phyloP scores from a whole-genome alignment of 2,329 filamentous ascomycete genomes.

The Ophioceras dolichostomum region DNA sequence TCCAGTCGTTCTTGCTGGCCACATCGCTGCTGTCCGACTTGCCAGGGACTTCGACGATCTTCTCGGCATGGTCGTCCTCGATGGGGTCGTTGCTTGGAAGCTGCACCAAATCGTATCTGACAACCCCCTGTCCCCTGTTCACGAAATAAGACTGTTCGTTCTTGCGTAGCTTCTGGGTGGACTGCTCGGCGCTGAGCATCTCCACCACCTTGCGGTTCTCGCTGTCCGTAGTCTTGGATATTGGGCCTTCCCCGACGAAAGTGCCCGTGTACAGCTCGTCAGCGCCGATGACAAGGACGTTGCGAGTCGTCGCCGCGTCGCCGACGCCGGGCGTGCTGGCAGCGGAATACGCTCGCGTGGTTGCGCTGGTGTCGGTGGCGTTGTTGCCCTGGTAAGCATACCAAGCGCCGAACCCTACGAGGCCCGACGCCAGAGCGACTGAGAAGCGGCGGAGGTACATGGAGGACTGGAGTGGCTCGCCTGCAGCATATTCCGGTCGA shows the following conservation, averaged over 20 bases:
- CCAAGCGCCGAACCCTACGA: constrained; percentile 67
- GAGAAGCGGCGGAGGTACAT: constrained; percentile 65
- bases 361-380: constrained; percentile 1
- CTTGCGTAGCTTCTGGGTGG: constrained; percentile 74
- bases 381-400: constrained; percentile 49
- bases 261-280: constrained; percentile 84
- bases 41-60: constrained; percentile 82
- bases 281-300: constrained; percentile 76
- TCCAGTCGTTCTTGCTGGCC: constrained; percentile 70
- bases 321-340: constrained; percentile 5
- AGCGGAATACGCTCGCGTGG: constrained; percentile 1
- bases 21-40: constrained; percentile 28
- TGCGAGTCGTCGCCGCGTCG: constrained; percentile 38
- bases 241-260: constrained; percentile 71
- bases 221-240: constrained; percentile 79
- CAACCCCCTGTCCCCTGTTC: constrained; percentile 77
- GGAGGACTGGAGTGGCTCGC: constrained; percentile 47
- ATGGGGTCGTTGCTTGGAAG: constrained; percentile 95
- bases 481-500: constrained; percentile 18
- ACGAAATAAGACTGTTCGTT: constrained; percentile 89
- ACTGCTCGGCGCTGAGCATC: constrained; percentile 94
- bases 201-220: constrained; percentile 78
- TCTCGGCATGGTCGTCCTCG: constrained; percentile 95
- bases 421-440: constrained; percentile 53
- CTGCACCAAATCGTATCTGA: constrained; percentile 90